Base-by-base conservation (phyloP, 371 early-diverging fungal genomes). In the Mucor irregularis region DNA sequence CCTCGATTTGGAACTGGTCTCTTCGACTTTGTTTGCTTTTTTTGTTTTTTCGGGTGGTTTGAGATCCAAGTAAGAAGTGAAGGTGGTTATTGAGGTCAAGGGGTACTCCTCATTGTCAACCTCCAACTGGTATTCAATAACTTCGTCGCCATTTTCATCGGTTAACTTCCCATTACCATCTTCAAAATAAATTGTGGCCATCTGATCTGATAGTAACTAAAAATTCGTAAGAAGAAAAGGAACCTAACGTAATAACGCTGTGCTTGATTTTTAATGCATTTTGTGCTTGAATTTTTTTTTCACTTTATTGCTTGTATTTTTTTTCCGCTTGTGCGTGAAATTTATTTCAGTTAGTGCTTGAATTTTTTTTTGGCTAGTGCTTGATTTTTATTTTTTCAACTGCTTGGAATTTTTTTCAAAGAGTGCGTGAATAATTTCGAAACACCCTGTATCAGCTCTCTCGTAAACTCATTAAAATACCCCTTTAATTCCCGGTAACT, bases 101-200 rank as follows among this genome's bases (percentile, higher is more conserved):
- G 45, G 54, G n/a, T 53, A 53, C 26, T 53, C 16, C 54, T 53
- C 54, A 53, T 53, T 35, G 54, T 53, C 54, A 44, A 47, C 48
- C 40, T 55, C 56, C 48, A 55, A 47, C 56, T 39, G 37, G 56
- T 55, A 49, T 42, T 55, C 56, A 31, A 55, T 29, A 39, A 48
- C 56, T 17, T 55, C 40, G 7, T 37, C 39, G 2, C 56, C 56
- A 6, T 38, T 55, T 38, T 55, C 56, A 21, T 55, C 56, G 5
- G 47, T 55, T 5, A 39, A 55, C 40, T 19, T 55, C 56, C 40
- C 56, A 38, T n/a, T n/a, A n/a, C n/a, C n/a, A n/a, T n/a, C n/a
- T n/a, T n/a, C n/a, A n/a, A n/a, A n/a, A n/a, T n/a, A n/a, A n/a
- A n/a, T n/a, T n/a, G n/a, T n/a, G n/a, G n/a, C n/a, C n/a, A n/a